A percentile compares a stretch with the other conserved stretches of the same genome.
Evolutionary conservation across 257 asterid genomes (phyloP).

Genomic region (Paulownia fortunei): DNA sequence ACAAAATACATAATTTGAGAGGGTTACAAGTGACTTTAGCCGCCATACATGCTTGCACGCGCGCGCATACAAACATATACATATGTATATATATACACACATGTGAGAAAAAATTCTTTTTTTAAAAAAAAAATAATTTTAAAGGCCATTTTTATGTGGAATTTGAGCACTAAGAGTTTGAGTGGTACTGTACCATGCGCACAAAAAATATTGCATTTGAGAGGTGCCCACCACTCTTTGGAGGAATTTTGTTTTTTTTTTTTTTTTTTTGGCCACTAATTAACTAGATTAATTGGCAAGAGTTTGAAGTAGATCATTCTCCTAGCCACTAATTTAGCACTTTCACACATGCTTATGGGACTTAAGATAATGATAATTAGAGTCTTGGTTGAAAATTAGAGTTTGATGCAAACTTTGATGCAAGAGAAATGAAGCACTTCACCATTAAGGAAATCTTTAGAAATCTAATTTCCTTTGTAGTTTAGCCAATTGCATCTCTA

Average conservation of each 20-base stretch:
- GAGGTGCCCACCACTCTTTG: conserved; percentile 56
- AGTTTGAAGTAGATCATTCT: conserved; percentile 27
- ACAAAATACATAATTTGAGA: conserved; percentile 45
- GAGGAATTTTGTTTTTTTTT: not conserved
- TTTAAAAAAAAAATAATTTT: not conserved
- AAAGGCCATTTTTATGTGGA: conserved; percentile 15
- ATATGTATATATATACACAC: not conserved
- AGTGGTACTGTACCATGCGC: conserved; percentile 86
- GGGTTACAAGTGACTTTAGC: conserved; percentile 64
- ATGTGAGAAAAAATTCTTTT: conserved; percentile 1
- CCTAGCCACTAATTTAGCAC: conserved; percentile 34
- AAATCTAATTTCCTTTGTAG: no score
- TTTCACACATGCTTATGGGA: conserved; percentile 34
- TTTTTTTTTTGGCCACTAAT: conserved; percentile 25
- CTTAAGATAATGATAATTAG: conserved; percentile 22
- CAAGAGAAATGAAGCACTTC: not conserved
- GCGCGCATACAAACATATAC: conserved; percentile 17
- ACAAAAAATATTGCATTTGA: conserved; percentile 38
- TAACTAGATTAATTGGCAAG: conserved; percentile 7
- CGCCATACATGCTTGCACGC: conserved; percentile 86
- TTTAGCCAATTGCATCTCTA: no score
- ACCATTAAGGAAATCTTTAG: not conserved
- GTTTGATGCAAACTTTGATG: conserved; percentile 5
- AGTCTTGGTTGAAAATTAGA: conserved; percentile 1
- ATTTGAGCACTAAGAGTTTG: conserved; percentile 45